phyloP scores from a whole-genome alignment of 2,329 filamentous ascomycete genomes.

The Botrytis byssoidea region DNA sequence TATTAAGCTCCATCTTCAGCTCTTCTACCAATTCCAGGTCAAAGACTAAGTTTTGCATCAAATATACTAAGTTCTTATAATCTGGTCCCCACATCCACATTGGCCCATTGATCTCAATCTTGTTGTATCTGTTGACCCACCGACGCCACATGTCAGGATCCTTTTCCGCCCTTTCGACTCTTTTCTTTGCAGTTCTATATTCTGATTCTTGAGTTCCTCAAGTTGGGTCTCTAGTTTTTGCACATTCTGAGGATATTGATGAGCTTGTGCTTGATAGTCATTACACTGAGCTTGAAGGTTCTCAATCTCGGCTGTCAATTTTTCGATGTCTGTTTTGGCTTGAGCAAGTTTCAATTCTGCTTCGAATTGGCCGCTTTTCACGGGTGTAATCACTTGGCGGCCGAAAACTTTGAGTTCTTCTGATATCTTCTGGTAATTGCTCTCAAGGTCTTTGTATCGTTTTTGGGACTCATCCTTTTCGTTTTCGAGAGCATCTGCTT shows the following conservation, averaged over 20 bases:
- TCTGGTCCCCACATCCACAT: fast-evolving
- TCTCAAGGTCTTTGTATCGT: neutral
- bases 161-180: neutral
- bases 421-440: neutral
- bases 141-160: no score
- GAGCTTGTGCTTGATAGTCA: neutral
- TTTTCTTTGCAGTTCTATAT: neutral
- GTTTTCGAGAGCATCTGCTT: neutral
- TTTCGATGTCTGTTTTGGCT: neutral
- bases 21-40: fast-evolving
- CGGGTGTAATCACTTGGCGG: no score
- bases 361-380: neutral
- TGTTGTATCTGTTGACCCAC: fast-evolving
- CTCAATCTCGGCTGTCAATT: neutral
- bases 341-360: neutral
- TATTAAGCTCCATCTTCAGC: neutral
- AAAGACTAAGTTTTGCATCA: fast-evolving
- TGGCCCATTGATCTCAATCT: fast-evolving
- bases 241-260: neutral
- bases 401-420: neutral
- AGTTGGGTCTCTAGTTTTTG: neutral
- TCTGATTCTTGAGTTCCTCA: neutral
- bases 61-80: fast-evolving
- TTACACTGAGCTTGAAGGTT: neutral
- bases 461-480: neutral